A percentile compares a stretch with the other conserved stretches of the same genome.
Evolutionary conservation across 345 rosid genomes (phyloP).

Genomic region (Populus simonii): DNA sequence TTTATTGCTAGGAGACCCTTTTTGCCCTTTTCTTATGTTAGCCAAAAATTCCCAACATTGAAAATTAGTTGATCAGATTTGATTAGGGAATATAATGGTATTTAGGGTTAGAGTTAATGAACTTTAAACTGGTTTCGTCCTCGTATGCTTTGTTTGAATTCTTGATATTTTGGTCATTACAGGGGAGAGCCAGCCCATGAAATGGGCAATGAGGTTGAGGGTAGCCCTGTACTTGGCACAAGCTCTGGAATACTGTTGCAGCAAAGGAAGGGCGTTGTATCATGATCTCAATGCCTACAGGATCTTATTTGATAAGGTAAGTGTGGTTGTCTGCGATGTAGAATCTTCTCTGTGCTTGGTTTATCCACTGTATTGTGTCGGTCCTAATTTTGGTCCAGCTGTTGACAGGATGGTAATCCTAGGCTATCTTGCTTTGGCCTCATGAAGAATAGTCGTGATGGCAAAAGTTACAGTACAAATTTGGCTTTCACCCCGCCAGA

Average conservation of each 20-base stretch:
- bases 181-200: constrained; percentile 99
- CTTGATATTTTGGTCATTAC: constrained; percentile 11
- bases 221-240: constrained; percentile 88
- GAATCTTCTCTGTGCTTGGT: background rate
- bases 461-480: constrained; percentile 92
- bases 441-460: constrained; percentile 93
- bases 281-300: constrained; percentile 97
- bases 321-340: background rate
- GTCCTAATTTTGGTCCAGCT: background rate
- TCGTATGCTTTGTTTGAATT: background rate
- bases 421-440: constrained; percentile 90
- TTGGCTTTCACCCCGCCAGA: constrained; percentile 99
- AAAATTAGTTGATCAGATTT: background rate
- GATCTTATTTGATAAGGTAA: constrained; percentile 84
- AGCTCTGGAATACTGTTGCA: constrained; percentile 83
- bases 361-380: background rate
- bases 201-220: constrained; percentile 96
- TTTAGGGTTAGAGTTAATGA: background rate
- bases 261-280: constrained; percentile 85
- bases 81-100: background rate
- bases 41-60: background rate
- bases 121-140: background rate
- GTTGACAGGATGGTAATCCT: constrained; percentile 83
- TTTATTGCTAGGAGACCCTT: background rate
- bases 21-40: background rate